phyloP scores from a whole-genome alignment of 768 basidiomycete species.

The Amyloporia xantha region DNA sequence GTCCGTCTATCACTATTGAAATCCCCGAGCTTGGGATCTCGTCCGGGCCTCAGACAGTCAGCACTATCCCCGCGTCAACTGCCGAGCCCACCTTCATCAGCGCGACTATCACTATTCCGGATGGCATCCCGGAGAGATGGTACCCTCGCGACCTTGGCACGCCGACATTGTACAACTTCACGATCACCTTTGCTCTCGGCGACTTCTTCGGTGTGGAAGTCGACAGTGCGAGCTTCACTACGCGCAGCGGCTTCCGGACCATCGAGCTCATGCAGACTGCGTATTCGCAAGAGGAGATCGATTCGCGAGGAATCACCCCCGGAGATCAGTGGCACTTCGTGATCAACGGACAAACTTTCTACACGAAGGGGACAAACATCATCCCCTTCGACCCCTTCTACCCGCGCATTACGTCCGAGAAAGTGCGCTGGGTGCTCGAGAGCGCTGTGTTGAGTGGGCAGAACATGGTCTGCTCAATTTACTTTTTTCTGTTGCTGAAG shows the following conservation, averaged over 20 bases:
- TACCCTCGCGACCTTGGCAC: slow-evolving; percentile 51
- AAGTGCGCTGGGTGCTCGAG: slow-evolving; percentile 49
- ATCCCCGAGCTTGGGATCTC: slow-evolving; percentile 41
- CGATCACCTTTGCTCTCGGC: slow-evolving; percentile 30
- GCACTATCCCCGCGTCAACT: slow-evolving; percentile 19
- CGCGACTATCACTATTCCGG: slow-evolving; percentile 39
- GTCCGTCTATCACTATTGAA: slow-evolving; percentile 34
- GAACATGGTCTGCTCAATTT: slow-evolving; percentile 50
- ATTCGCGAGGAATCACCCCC: slow-evolving; percentile 43
- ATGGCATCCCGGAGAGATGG: slow-evolving; percentile 44
- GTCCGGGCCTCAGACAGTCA: slow-evolving; percentile 27
- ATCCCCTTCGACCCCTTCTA: slow-evolving; percentile 61
- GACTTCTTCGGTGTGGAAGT: not conserved
- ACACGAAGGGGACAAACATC: slow-evolving; percentile 48
- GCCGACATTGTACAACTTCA: slow-evolving; percentile 49
- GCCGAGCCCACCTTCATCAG: slow-evolving; percentile 33
- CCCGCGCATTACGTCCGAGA: slow-evolving; percentile 40
- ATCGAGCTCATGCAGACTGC: slow-evolving; percentile 44
- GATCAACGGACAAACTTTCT: slow-evolving; percentile 51
- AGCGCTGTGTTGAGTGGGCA: slow-evolving; percentile 49
- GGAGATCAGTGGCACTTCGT: slow-evolving; percentile 59
- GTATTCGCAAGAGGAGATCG: slow-evolving; percentile 39
- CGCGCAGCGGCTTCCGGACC: slow-evolving; percentile 51
- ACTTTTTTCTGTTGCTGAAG: not conserved
- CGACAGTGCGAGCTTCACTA: slow-evolving; percentile 26